Evolutionary conservation across 257 asterid genomes (phyloP).

Genomic region (Fraxinus quadrangulata): DNA sequence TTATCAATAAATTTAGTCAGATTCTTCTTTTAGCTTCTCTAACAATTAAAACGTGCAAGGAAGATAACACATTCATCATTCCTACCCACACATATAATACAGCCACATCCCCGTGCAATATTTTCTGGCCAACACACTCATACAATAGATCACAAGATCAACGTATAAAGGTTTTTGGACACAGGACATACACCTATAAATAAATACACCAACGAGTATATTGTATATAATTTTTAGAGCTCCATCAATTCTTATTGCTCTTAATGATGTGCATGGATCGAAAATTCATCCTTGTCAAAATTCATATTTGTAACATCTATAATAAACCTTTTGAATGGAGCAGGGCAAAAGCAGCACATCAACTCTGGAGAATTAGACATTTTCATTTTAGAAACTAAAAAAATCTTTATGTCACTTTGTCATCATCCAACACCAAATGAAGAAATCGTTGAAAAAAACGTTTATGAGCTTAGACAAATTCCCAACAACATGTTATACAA

Average conservation of each 20-base stretch:
- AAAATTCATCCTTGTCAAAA: conserved; percentile 65
- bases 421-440: conserved; percentile 28
- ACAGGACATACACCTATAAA: not conserved
- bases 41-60: too few relatives aligned
- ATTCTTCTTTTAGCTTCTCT: too few relatives aligned
- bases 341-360: conserved; percentile 97
- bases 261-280: conserved; percentile 48
- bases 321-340: conserved; percentile 83
- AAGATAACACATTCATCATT: too few relatives aligned
- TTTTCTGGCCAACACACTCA: conserved; percentile 76
- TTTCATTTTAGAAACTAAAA: conserved; percentile 90
- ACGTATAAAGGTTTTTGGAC: not conserved
- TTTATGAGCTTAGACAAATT: not conserved
- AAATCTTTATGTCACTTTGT: conserved; percentile 96
- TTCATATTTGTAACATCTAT: conserved; percentile 96
- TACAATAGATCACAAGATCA: not conserved
- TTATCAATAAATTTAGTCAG: too few relatives aligned
- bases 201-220: not conserved
- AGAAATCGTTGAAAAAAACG: not conserved
- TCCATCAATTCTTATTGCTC: conserved; percentile 96
- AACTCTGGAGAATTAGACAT: conserved; percentile 95
- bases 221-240: conserved; percentile 75
- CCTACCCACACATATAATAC: not conserved
- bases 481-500: not conserved
- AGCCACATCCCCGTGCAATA: not conserved